Base-by-base conservation (phyloP, 495 filamentous ascomycete species). In the Stereocaulon alpinum region DNA sequence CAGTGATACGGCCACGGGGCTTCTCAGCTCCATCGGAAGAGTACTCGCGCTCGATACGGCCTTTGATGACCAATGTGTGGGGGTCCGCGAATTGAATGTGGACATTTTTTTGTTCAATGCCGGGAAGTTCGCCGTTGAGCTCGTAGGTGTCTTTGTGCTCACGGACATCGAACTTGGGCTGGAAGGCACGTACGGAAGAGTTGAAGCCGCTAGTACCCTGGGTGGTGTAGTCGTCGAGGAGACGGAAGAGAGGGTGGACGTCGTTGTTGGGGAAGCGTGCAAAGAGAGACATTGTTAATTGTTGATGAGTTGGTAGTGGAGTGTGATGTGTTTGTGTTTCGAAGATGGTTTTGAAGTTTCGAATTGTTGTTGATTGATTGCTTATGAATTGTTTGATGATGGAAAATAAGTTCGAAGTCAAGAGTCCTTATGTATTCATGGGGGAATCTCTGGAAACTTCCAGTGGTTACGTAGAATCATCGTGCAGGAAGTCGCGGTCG, bases 91-190 rank as follows among this genome's bases (percentile, higher is more conserved):
- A 95, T 70, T 94, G 87, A 64, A 95, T 86, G 53, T 80, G 73
- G 63, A 95, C 72, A 63, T 92, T 76, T 59, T 85, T 80, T 66
- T 88, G 86, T 47, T 86, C 79, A 43, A 90, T 76, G 47, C 91
- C 91, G 0, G 91, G 88, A 3, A 95, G 81, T 72, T 95, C 90
- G 67, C 89, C 91, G 65, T 92, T 82, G 4, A 96, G 83, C 66
- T 90, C 79, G 72, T 91, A 96, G 66, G 69, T 68, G 22, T 82
- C 70, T 55, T 80, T 74, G 9, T 75, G 70, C 72, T 95, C 89
- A 60, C 80, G 80, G 48, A 94, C 77, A 68, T 95, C 90, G 72
- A 96, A 95, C 63, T 81, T 82, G 2, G 88, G 88, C 15, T 73
- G 67, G 75, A 87, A 89, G 56, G 77, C 71, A 27, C 66, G 72